Percentiles rank a stretch among this genome's conserved stretches.
Conservation (phyloP, 2,329 filamentous ascomycete genomes). For the Trichoderma gracile region DNA sequence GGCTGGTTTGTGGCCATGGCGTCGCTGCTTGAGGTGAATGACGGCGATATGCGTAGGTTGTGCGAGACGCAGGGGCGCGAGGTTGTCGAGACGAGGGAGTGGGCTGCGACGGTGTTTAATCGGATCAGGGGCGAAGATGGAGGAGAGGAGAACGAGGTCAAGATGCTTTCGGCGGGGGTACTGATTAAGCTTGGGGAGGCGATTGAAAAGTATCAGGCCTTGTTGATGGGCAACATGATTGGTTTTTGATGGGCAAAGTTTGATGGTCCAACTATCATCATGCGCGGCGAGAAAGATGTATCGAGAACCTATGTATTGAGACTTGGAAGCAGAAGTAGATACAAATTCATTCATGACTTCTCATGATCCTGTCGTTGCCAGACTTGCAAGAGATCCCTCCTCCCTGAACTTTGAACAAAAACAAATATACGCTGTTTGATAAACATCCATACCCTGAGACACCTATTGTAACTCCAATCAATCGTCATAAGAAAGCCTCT, state of each 20-base stretch:
- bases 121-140: conserved; percentile 52
- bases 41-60: conserved; percentile 67
- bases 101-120: conserved; percentile 77
- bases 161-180: conserved; percentile 75
- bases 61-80: conserved; percentile 74
- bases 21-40: conserved; percentile 79
- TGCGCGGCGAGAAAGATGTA: too few species aligned
- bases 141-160: conserved; percentile 74
- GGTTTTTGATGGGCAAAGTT: conserved; percentile 34
- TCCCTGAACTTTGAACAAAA: neutral
- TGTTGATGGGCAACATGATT: conserved; percentile 71
- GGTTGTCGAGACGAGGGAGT: conserved; percentile 82
- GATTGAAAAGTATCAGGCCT: conserved; percentile 75
- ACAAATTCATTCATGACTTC: neutral
- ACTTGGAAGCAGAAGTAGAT: neutral
- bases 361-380: neutral
- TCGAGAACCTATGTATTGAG: neutral
- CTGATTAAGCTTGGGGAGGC: conserved; percentile 78
- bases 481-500: neutral
- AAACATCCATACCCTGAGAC: neutral
- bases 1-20: conserved; percentile 78
- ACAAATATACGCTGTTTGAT: neutral
- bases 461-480: neutral
- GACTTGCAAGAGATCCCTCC: neutral
- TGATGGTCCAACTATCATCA: neutral